phyloP scores from a whole-genome alignment of 331 rosid species.

The Cydonia oblonga region DNA sequence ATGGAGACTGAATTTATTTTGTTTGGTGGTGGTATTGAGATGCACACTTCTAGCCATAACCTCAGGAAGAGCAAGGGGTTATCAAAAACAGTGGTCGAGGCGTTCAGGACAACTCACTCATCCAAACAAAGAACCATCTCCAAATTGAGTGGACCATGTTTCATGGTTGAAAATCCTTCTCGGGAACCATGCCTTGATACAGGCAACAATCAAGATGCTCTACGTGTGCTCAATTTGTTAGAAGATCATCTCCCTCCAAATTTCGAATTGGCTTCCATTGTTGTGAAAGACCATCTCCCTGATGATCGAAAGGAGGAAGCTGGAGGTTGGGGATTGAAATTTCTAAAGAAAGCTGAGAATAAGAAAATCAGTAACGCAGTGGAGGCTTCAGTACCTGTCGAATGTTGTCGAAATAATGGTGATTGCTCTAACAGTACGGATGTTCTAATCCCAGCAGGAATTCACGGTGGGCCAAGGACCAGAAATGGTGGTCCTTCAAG shows the following conservation, averaged over 20 bases:
- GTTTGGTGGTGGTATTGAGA: constrained; percentile 43
- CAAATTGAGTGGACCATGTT: constrained; percentile 30
- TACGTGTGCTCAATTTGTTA: constrained; percentile 17
- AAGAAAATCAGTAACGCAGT: constrained; percentile 21
- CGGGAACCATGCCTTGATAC: constrained; percentile 29
- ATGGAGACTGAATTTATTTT: constrained; percentile 65
- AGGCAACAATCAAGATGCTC: constrained; percentile 10
- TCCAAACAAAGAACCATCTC: constrained; percentile 44
- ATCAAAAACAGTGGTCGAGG: constrained; percentile 51
- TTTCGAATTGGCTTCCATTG: constrained; percentile 73
- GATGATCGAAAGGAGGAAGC: constrained; percentile 24
- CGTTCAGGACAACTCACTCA: constrained; percentile 44
- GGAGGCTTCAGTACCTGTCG: constrained; percentile 17
- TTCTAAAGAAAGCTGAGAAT: constrained; percentile 52
- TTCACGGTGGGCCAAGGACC: constrained; percentile 81
- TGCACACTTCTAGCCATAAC: constrained; percentile 30
- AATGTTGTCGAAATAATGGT: constrained; percentile 32
- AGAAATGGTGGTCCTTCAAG: constrained; percentile 75
- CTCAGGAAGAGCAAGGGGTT: constrained; percentile 54
- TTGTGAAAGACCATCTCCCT: constrained; percentile 59
- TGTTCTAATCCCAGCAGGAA: constrained; percentile 74
- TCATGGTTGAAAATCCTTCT: constrained; percentile 29
- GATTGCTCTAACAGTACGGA: constrained; percentile 52
- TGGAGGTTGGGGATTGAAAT: constrained; percentile 96
- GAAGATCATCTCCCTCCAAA: constrained; percentile 48